Evolutionary conservation across 1,284 basidiomycete species (phyloP).

Genomic region (Uromyces viciae-fabae): DNA sequence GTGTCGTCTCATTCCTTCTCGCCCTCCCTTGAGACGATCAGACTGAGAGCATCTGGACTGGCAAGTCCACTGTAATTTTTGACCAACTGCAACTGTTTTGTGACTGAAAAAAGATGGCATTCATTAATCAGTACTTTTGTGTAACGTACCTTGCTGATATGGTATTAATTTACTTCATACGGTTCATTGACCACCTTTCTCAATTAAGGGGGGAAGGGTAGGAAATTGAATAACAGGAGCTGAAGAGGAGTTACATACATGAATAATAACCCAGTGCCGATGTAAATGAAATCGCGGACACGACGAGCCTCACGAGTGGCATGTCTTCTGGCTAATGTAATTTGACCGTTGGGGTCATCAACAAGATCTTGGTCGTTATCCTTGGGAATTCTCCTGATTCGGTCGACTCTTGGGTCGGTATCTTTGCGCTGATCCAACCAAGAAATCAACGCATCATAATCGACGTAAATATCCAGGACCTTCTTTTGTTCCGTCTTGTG

Average conservation of each 20-base stretch:
- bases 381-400: constrained; percentile 30
- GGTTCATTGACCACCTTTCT: no score
- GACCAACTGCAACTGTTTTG: constrained; percentile 26
- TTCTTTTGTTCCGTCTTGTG: constrained; percentile 33
- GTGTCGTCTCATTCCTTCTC: constrained; percentile 6
- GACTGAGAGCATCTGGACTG: constrained; percentile 39
- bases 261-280: constrained; percentile 30
- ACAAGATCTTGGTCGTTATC: constrained; percentile 19
- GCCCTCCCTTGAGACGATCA: constrained; percentile 29
- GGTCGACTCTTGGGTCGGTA: constrained; percentile 26
- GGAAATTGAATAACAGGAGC: background rate
- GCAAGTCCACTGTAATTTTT: constrained; percentile 35
- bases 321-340: constrained; percentile 22
- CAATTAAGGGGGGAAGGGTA: background rate
- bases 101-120: constrained; percentile 6
- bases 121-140: no score
- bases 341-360: constrained; percentile 20
- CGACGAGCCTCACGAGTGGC: constrained; percentile 33
- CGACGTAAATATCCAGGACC: constrained; percentile 29
- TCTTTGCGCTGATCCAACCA: constrained; percentile 34
- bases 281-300: constrained; percentile 33
- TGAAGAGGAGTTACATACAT: background rate
- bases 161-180: no score
- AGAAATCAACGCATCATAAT: constrained; percentile 21
- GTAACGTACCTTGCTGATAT: no score